Conservation (phyloP, 371 early-diverging fungal species). For the Blakeslea trispora region DNA sequence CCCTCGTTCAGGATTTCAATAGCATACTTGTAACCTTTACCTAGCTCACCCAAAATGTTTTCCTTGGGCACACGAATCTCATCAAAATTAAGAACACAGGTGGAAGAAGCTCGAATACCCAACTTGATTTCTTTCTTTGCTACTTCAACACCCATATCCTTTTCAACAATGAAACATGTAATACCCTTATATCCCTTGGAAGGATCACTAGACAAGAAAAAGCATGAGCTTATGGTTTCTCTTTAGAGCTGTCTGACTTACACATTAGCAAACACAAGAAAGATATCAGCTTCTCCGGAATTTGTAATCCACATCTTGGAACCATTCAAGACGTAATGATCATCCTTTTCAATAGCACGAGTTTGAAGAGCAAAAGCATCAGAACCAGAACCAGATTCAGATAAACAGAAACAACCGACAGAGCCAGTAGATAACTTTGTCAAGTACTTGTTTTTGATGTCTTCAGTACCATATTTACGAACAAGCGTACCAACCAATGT, state of each 20-base stretch:
- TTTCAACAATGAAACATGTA: slow-evolving; percentile 96
- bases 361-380: slow-evolving; percentile 98
- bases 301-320: slow-evolving; percentile 95
- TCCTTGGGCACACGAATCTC: slow-evolving; percentile 86
- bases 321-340: slow-evolving; percentile 91
- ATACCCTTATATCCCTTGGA: slow-evolving; percentile 97
- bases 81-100: slow-evolving; percentile 94
- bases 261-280: slow-evolving; percentile 97
- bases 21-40: slow-evolving; percentile 98
- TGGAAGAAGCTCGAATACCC: slow-evolving; percentile 96
- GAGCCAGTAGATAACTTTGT: slow-evolving; percentile 79
- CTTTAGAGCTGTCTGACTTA: slow-evolving; percentile 21
- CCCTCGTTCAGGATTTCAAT: slow-evolving; percentile 98
- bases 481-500: slow-evolving; percentile 96
- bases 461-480: slow-evolving; percentile 77
- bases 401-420: slow-evolving; percentile 95
- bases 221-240: not conserved
- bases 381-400: slow-evolving; percentile 91
- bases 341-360: slow-evolving; percentile 86
- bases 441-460: slow-evolving; percentile 83
- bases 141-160: slow-evolving; percentile 91
- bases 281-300: slow-evolving; percentile 90
- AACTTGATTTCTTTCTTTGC: slow-evolving; percentile 98
- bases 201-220: slow-evolving; percentile 59
- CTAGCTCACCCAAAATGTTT: slow-evolving; percentile 92